Evolutionary conservation across 116 monocot genomes (phyloP).

Genomic region (Trichopus zeylanicus): DNA sequence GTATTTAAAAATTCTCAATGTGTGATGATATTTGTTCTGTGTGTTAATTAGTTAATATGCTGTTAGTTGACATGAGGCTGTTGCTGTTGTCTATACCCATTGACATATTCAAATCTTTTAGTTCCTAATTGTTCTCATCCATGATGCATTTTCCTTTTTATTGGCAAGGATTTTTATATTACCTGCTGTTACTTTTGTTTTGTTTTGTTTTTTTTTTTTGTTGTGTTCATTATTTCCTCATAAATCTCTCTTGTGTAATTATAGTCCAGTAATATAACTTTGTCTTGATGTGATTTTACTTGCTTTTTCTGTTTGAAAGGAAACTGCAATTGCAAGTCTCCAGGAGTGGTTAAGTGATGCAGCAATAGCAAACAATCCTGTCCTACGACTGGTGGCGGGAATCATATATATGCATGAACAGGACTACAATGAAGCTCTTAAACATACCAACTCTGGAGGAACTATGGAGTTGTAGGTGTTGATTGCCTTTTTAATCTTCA

Average conservation of each 20-base stretch:
- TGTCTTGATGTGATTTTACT: constrained; percentile 6
- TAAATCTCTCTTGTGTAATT: neutral
- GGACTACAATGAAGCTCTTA: constrained; percentile 89
- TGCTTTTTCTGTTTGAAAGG: constrained; percentile 29
- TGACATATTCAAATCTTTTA: too few relatives aligned
- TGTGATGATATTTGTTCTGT: too few relatives aligned
- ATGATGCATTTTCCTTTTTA: too few relatives aligned
- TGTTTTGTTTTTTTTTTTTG: neutral
- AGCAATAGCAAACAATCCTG: constrained; percentile 74
- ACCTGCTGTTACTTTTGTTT: neutral
- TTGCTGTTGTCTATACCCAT: too few relatives aligned
- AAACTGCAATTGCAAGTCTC: constrained; percentile 67
- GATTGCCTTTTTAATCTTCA: neutral
- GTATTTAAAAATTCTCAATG: too few relatives aligned
- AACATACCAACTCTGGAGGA: constrained; percentile 82
- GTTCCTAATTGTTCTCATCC: too few relatives aligned
- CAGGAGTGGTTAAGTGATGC: constrained; percentile 79
- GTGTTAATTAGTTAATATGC: too few relatives aligned
- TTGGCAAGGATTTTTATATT: too few relatives aligned
- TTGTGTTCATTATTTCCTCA: neutral
- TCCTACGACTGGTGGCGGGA: constrained; percentile 78
- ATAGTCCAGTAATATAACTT: neutral
- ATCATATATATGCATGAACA: constrained; percentile 89
- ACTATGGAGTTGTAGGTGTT: constrained; percentile 80
- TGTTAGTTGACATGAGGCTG: too few relatives aligned